These are phyloP conservation scores for Colletotrichum tamarilloi DNA, from an alignment of 2,329 filamentous ascomycete genomes.

Conservation along the genomic window DNA sequence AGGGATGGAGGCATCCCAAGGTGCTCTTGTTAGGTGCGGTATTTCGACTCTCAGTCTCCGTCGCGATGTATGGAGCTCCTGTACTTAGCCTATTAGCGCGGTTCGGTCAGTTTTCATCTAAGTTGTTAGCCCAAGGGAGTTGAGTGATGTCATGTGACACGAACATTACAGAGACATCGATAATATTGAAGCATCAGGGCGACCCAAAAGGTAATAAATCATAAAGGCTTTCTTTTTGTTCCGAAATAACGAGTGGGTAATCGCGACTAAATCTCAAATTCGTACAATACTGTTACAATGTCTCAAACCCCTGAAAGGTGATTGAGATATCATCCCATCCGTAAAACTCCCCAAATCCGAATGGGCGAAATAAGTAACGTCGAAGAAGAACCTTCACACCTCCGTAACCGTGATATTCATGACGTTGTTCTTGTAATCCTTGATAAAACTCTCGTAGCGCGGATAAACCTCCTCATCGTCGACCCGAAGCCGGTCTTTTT, in stretches of 20 bases:
- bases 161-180: neutral
- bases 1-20: no score
- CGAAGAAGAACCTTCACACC: neutral
- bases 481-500: neutral
- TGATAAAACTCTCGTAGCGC: conserved; percentile 33
- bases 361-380: neutral
- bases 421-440: conserved; percentile 31
- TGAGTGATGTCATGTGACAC: neutral
- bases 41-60: no score
- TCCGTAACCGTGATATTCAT: conserved; percentile 23
- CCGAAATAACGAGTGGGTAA: neutral
- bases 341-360: neutral
- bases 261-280: neutral
- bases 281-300: neutral
- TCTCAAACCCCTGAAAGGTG: neutral
- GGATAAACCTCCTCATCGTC: conserved; percentile 15
- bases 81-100: no score
- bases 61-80: no score
- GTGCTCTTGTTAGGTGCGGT: no score
- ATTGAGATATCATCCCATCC: neutral
- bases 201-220: neutral
- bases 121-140: neutral
- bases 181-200: neutral
- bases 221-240: neutral
- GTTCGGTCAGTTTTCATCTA: no score